phyloP scores from a whole-genome alignment of 2,329 filamentous ascomycete genomes.

The Aureobasidium sp. region DNA sequence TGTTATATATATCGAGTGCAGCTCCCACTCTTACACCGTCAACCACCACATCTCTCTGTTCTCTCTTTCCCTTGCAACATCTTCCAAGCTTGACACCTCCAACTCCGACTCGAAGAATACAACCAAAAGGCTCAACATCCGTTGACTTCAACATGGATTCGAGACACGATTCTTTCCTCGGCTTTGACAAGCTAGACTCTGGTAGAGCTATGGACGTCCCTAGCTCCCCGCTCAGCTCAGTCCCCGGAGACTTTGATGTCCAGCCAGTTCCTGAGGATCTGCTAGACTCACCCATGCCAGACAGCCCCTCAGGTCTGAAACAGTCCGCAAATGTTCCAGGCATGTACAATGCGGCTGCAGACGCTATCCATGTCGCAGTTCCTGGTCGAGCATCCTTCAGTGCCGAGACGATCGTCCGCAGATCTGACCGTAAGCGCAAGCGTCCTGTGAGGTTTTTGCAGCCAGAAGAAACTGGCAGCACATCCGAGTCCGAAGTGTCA shows the following conservation, averaged over 20 bases:
- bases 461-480: background rate
- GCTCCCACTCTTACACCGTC: no score
- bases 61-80: background rate
- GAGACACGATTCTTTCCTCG: constrained; percentile 1
- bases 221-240: constrained; percentile 11
- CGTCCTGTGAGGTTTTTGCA: no score
- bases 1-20: background rate
- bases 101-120: no score
- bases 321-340: background rate
- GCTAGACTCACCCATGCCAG: background rate
- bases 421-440: constrained; percentile 11
- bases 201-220: background rate
- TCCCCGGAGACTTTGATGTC: constrained; percentile 2
- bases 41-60: background rate
- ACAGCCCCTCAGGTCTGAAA: background rate
- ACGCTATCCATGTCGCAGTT: background rate
- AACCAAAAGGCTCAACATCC: no score
- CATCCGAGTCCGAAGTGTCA: background rate
- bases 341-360: background rate
- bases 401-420: background rate
- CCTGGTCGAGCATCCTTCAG: background rate
- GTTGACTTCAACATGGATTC: background rate
- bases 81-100: no score
- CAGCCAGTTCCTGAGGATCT: background rate
- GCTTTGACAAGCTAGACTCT: background rate